phyloP scores from a whole-genome alignment of 208 protist species.

The Naegleria fowleri region DNA sequence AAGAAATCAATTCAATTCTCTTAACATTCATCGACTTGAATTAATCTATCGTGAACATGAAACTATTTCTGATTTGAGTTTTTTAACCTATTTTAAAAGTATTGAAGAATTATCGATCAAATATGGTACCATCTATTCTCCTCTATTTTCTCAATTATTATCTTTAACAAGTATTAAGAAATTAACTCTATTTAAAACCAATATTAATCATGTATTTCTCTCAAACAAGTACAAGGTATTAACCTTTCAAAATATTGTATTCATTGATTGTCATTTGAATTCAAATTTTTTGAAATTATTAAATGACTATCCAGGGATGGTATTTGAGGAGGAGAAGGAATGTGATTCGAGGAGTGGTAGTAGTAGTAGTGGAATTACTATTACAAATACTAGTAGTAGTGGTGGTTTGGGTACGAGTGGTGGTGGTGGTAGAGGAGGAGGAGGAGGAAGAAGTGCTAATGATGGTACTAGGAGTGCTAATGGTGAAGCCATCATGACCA shows the following conservation, averaged over 20 bases:
- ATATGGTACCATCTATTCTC: background rate
- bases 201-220: background rate
- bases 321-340: too few species aligned
- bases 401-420: too few species aligned
- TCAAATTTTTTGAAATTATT: background rate
- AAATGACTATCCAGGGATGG: background rate
- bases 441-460: too few species aligned
- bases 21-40: background rate
- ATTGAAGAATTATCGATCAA: background rate
- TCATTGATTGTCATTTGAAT: background rate
- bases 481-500: too few species aligned
- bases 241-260: background rate
- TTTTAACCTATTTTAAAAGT: background rate
- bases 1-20: too few species aligned
- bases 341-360: too few species aligned
- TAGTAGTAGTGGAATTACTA: too few species aligned
- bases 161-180: background rate
- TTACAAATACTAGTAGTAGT: too few species aligned
- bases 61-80: background rate
- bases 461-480: too few species aligned
- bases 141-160: background rate
- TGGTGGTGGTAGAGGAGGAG: too few species aligned
- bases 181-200: background rate
- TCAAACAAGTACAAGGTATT: background rate
- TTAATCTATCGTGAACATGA: background rate